Conservation (phyloP, 192 early-diverging fungal genomes). For the Backusella luteola region DNA sequence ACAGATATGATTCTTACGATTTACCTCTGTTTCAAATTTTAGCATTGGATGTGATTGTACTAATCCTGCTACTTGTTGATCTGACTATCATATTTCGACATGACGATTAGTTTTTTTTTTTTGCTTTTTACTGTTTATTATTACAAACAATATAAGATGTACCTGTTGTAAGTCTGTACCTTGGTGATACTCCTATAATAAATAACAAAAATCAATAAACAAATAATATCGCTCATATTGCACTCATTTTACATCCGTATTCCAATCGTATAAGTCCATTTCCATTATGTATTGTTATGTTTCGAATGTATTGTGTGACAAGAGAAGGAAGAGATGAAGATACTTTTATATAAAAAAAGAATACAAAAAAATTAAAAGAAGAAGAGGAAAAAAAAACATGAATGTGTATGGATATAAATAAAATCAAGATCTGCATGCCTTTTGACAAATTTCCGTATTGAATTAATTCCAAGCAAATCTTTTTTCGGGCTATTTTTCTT, state of each 20-base stretch:
- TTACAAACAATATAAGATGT: neutral
- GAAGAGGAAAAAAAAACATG: neutral
- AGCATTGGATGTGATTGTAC: neutral
- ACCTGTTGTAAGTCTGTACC: constrained; percentile 2
- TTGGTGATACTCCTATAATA: neutral
- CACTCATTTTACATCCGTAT: neutral
- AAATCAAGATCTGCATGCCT: neutral
- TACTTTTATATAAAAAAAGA: neutral
- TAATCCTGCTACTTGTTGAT: constrained; percentile 8
- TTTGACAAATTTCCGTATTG: no score
- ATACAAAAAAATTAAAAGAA: neutral
- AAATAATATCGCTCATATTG: neutral
- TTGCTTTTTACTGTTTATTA: neutral
- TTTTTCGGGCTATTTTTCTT: constrained; percentile 3
- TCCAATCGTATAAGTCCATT: neutral
- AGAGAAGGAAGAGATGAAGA: neutral
- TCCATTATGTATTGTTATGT: neutral
- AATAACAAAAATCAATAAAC: neutral
- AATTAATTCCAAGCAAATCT: neutral
- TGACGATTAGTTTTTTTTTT: no score
- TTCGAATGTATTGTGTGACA: neutral
- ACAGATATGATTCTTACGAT: neutral
- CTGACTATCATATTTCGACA: neutral
- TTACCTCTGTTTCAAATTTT: constrained; percentile 1
- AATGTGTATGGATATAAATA: constrained; percentile 4